Evolutionary conservation across 73 alveolate genomes (phyloP).

Genomic region (Breviolum minutum): DNA sequence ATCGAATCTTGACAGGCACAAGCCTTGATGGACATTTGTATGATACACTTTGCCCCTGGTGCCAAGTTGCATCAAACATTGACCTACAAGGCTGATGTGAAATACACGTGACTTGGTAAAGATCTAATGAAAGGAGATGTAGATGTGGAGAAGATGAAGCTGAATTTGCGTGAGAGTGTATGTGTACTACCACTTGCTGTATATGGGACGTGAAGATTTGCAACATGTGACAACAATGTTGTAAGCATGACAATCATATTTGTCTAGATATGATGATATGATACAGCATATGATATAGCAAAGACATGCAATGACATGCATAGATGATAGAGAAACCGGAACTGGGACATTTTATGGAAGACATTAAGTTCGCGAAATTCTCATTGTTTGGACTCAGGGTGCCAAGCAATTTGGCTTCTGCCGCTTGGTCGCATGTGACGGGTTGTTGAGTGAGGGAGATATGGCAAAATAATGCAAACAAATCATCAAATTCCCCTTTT

Average conservation of each 20-base stretch:
- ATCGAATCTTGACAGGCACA: constrained; percentile 12
- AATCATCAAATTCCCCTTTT: no score
- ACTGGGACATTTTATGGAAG: no score
- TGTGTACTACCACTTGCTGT: no score
- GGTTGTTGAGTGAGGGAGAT: not conserved
- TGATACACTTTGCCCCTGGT: constrained; percentile 77
- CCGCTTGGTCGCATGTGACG: not conserved
- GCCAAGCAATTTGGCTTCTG: constrained; percentile 60
- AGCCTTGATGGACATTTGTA: constrained; percentile 77
- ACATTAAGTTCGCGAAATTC: no score
- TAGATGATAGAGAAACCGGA: no score
- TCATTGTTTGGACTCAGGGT: not conserved
- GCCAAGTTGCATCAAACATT: constrained; percentile 76
- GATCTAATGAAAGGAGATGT: not conserved
- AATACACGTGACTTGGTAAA: constrained; percentile 25
- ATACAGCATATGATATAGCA: no score
- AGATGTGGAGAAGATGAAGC: not conserved
- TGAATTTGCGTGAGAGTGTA: not conserved
- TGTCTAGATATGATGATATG: no score
- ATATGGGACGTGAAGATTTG: no score
- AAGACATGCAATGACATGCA: no score
- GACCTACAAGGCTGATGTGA: constrained; percentile 83
- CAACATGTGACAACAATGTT: no score
- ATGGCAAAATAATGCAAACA: no score
- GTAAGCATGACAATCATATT: no score